Evolutionary conservation across 208 protist genomes (phyloP), one percentile per base, ranked within the genome.

Genomic region (Crithidia sp.): DNA sequence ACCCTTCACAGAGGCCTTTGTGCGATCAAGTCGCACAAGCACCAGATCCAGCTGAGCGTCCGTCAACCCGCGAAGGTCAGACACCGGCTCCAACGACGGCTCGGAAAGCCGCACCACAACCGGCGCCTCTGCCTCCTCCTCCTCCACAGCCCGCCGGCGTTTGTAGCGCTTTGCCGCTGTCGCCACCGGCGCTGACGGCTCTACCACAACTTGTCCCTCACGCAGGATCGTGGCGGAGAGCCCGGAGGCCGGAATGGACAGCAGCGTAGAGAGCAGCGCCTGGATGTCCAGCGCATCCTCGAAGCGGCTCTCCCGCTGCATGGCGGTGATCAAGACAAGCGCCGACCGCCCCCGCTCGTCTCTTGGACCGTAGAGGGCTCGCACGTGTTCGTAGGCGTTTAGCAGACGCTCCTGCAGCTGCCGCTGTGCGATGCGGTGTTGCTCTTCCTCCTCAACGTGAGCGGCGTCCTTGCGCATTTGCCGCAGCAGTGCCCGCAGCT

Each of bases 301-400:
- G 61, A 90, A 92, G n/a, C 81, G 82, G 65, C 88, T 91, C 54
- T 95, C 83, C 12, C 67, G 58, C 40, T 79, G 71, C 39, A 95
- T 78, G 16, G 74, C 77, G 6, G 71, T 57, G 12, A 96, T 43
- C 28, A 95, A 66, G 39, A 78, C n/a, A 19, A 39, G 43, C 4
- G 86, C 78, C 44, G 79, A 83, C 19, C 80, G 50, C 67, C 86
- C 16, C 39, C 59, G n/a, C 37, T 73, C 41, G 67, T 81, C 75
- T 17, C 69, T 88, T 19, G 55, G 67, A 13, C 86, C 85, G 43
- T 89, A 88, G 0, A 95, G 55, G 9, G 83, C 76, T 43, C 89
- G 84, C 7, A 95, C 63, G 61, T 92, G 87, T 70, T 92, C 88
- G 67, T 93, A 97, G 28, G 81, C 87, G 37, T 65, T 77, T 16